phyloP scores from a whole-genome alignment of 2,329 filamentous ascomycete genomes.

The Gaeumannomyces tritici region DNA sequence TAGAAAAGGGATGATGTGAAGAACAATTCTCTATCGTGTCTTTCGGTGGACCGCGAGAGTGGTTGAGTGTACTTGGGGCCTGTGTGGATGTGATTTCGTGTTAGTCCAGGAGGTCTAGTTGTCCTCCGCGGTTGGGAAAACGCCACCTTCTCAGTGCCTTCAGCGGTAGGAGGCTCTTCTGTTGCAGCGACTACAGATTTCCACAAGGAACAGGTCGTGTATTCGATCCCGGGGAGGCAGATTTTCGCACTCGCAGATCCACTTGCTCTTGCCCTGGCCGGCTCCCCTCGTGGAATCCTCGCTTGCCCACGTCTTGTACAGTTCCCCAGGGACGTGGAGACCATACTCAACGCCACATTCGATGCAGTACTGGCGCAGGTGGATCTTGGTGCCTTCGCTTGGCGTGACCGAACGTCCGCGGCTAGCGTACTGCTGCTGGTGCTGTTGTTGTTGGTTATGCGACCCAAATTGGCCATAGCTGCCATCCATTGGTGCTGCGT shows the following conservation, averaged over 20 bases:
- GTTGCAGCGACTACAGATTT: background rate
- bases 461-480: background rate
- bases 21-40: no score
- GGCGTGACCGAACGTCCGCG: constrained; percentile 4
- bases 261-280: background rate
- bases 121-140: no score
- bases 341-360: constrained; percentile 8
- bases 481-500: background rate
- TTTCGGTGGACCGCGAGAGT: no score
- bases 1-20: no score
- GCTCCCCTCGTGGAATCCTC: background rate
- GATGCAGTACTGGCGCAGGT: constrained; percentile 12
- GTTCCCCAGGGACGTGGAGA: constrained; percentile 6
- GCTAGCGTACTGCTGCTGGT: no score
- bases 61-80: background rate
- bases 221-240: background rate
- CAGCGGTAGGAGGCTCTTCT: background rate
- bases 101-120: background rate
- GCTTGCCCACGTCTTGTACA: constrained; percentile 3
- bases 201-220: background rate
- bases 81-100: background rate
- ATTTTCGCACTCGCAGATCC: background rate
- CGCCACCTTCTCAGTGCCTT: background rate
- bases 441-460: background rate
- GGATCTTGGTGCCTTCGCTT: constrained; percentile 8